Evolutionary conservation across 2,329 filamentous ascomycete species (phyloP), one percentile per base, ranked within the genome.

Genomic region (Dactylellina drechsleri): DNA sequence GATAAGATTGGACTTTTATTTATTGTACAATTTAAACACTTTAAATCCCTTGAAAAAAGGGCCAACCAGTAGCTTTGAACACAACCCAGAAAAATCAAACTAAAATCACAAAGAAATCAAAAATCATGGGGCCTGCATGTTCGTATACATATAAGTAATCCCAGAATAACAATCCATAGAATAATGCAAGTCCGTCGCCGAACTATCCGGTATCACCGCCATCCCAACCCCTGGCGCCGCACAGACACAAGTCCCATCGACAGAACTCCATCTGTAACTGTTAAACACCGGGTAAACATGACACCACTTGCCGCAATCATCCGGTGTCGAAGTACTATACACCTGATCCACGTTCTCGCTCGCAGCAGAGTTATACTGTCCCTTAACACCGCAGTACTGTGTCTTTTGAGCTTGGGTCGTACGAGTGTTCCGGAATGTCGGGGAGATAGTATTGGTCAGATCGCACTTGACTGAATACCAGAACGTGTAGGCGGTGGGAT

Each of bases 261-360:
- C 31, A 10, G 52, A 53, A 26, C 53, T 65, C 66, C 59, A 72
- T 12, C 59, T 57, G 16, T 72, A 72, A 20, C 52, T 65, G 23
- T 62, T 61, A 23, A 70, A 62, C 40, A 61, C 66, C 1, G 66
- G 57, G n/a, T 61, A 70, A 10, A 61, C 58, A 56, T 68, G 56
- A 31, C 65, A 68, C 65, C 65, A 68, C 16, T 70, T 70, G 18
- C 66, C 66, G 31, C 66, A 70, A 1, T 56, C 66, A 31, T 70
- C 66, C 3, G 66, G 28, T 4, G 66, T 58, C 16, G 59, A 43
- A 4, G 23, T 45, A 15, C 28, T 58, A 20, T 58, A 40, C n/a
- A 58, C 43, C 31, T 71, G 45, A 18, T 52, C 62, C 5, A 45
- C 59, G 53, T 71, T 70, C 1, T 10, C 31, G 18, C 66, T 62